A percentile compares a stretch with the other conserved stretches of the same genome.
phyloP scores from a whole-genome alignment of 495 filamentous ascomycete genomes.

The Parmelia sp. region DNA sequence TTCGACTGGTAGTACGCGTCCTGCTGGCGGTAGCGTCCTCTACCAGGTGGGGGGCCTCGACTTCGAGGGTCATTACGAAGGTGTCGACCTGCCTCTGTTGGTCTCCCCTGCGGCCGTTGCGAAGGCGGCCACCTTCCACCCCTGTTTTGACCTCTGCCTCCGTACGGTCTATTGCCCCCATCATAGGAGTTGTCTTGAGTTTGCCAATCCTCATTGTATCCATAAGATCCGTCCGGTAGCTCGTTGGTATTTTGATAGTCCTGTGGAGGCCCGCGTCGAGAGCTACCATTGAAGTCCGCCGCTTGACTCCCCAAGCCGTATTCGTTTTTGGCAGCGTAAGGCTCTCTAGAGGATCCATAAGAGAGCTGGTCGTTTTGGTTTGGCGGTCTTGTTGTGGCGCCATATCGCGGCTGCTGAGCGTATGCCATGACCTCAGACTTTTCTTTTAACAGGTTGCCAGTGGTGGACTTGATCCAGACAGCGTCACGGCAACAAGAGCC shows the following conservation, averaged over 20 bases:
- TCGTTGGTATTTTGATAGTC: not conserved
- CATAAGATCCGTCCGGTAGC: not conserved
- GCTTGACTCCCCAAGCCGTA: slow-evolving; percentile 3
- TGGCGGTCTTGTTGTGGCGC: slow-evolving; percentile 7
- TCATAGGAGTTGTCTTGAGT: not conserved
- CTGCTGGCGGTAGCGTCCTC: slow-evolving; percentile 8
- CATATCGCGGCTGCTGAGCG: slow-evolving; percentile 16
- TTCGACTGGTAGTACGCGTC: not conserved
- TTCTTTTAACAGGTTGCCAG: not conserved
- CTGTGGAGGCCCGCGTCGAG: slow-evolving; percentile 6
- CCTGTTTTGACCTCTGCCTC: slow-evolving; percentile 1
- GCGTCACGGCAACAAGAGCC: not conserved
- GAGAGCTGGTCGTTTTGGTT: slow-evolving; percentile 13
- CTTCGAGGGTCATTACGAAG: slow-evolving; percentile 20
- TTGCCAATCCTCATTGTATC: slow-evolving; percentile 8
- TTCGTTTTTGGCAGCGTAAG: slow-evolving; percentile 7
- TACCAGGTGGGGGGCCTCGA: slow-evolving; percentile 1
- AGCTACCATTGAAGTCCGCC: not conserved
- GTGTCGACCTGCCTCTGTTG: not conserved
- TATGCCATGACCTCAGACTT: slow-evolving; percentile 9
- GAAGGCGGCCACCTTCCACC: slow-evolving; percentile 11
- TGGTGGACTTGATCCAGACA: not conserved
- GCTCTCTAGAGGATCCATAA: slow-evolving; percentile 11
- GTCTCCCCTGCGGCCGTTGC: not conserved
- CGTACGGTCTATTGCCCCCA: slow-evolving; percentile 1